A percentile compares a stretch with the other conserved stretches of the same genome.
Conservation (phyloP, 1,139 yeast genomes). For the Yamadazyma mexicana region DNA sequence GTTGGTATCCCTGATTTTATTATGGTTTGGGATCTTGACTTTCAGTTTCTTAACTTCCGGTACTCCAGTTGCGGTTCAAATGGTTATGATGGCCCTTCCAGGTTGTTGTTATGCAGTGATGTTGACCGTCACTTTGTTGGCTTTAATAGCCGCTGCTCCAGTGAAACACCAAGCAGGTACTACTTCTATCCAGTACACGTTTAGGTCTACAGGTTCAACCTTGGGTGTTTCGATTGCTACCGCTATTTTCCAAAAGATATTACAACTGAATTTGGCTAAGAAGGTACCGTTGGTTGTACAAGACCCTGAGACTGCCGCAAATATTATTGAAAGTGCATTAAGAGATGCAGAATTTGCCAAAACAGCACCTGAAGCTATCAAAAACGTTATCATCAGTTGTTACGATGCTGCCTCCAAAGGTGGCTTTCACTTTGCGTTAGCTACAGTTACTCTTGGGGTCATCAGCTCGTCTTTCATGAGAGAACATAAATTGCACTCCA, state of each 20-base stretch:
- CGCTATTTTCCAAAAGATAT: constrained; percentile 55
- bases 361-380: constrained; percentile 49
- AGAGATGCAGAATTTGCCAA: constrained; percentile 57
- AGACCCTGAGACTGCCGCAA: constrained; percentile 32
- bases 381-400: constrained; percentile 43
- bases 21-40: constrained; percentile 47
- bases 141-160: constrained; percentile 67
- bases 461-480: constrained; percentile 38
- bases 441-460: constrained; percentile 38
- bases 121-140: constrained; percentile 65
- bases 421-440: constrained; percentile 51
- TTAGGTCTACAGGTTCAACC: constrained; percentile 74
- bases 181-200: constrained; percentile 74
- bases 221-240: constrained; percentile 69
- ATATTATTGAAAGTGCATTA: constrained; percentile 51
- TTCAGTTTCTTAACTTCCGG: constrained; percentile 39
- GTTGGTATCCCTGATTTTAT: constrained; percentile 41
- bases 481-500: constrained; percentile 44
- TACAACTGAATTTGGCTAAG: constrained; percentile 18
- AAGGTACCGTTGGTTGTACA: constrained; percentile 26
- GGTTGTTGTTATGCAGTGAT: constrained; percentile 63
- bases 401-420: constrained; percentile 53
- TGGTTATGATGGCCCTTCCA: constrained; percentile 38
- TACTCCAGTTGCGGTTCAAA: constrained; percentile 39
- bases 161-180: constrained; percentile 66